These are phyloP conservation scores for Arthrobotrys musiformis DNA, from an alignment of 2,329 filamentous ascomycete genomes.

Conservation along the genomic window DNA sequence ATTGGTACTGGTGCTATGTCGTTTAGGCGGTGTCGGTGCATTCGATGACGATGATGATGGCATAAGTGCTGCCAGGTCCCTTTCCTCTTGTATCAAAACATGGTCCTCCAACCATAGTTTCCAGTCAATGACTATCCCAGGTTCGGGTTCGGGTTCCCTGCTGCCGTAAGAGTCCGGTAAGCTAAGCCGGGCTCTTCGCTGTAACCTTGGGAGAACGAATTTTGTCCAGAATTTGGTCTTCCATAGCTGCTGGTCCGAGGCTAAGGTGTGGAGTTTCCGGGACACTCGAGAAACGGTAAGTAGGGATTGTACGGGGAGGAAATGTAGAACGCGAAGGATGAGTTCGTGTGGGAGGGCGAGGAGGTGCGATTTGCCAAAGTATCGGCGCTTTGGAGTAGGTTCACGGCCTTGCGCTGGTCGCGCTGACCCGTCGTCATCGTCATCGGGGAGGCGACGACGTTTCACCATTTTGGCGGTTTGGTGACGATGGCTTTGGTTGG, in stretches of 20 bases:
- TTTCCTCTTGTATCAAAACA: slow-evolving; percentile 44
- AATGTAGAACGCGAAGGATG: slow-evolving; percentile 82
- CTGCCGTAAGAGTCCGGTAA: slow-evolving; percentile 20
- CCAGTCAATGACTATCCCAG: slow-evolving; percentile 26
- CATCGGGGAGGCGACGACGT: slow-evolving; percentile 22
- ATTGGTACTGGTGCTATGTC: slow-evolving; percentile 18
- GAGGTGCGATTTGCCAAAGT: slow-evolving; percentile 70
- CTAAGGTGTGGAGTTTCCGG: slow-evolving; percentile 76
- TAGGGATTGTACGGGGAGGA: slow-evolving; percentile 76
- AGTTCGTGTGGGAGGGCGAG: slow-evolving; percentile 86
- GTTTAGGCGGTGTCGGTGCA: slow-evolving; percentile 60
- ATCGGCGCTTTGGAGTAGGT: slow-evolving; percentile 65
- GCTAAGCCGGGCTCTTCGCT: slow-evolving; percentile 42
- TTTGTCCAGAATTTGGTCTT: slow-evolving; percentile 86
- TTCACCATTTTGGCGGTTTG: slow-evolving; percentile 31
- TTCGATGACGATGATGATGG: slow-evolving; percentile 49
- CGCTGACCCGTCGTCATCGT: background rate
- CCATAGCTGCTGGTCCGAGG: slow-evolving; percentile 88
- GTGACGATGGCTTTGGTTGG: slow-evolving; percentile 18
- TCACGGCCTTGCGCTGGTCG: background rate
- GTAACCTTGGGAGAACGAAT: slow-evolving; percentile 79
- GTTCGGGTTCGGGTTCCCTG: background rate
- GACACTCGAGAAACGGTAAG: slow-evolving; percentile 75
- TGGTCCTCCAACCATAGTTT: slow-evolving; percentile 47
- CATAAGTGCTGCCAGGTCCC: slow-evolving; percentile 57